Conservation (phyloP, 73 alveolate genomes). For the Paramecium tetraurelia region DNA sequence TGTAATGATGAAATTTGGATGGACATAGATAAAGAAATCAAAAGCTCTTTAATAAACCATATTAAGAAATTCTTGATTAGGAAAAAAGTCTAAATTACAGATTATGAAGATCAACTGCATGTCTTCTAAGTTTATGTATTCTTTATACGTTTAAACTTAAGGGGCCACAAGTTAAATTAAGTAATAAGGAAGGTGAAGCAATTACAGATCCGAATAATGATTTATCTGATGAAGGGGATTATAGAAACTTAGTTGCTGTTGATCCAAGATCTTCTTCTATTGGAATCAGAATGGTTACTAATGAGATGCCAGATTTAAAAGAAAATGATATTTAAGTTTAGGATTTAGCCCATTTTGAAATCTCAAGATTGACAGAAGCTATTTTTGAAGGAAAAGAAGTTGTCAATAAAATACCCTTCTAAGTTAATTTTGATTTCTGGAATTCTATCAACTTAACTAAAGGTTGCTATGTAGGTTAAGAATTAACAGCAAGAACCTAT, state of each 20-base stretch:
- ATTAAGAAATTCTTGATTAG: conserved; percentile 59
- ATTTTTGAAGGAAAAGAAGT: conserved; percentile 65
- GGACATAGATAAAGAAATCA: conserved; percentile 44
- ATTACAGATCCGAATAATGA: conserved; percentile 18
- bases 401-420: conserved; percentile 66
- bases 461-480: conserved; percentile 87
- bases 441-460: conserved; percentile 67
- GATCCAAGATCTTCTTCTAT: conserved; percentile 65
- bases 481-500: conserved; percentile 73
- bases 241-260: conserved; percentile 50
- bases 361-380: conserved; percentile 49
- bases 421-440: conserved; percentile 59
- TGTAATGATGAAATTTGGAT: conserved; percentile 63
- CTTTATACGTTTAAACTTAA: not conserved
- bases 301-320: conserved; percentile 52
- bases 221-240: conserved; percentile 45
- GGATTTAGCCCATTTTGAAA: not conserved
- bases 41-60: conserved; percentile 40
- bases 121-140: conserved; percentile 36
- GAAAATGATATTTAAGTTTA: not conserved
- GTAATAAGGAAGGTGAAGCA: conserved; percentile 55
- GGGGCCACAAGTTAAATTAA: not conserved
- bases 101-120: not conserved
- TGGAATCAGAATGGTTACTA: conserved; percentile 69
- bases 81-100: conserved; percentile 57